phyloP scores from a whole-genome alignment of 1,284 basidiomycete genomes.

The Neonothopanus nambi region DNA sequence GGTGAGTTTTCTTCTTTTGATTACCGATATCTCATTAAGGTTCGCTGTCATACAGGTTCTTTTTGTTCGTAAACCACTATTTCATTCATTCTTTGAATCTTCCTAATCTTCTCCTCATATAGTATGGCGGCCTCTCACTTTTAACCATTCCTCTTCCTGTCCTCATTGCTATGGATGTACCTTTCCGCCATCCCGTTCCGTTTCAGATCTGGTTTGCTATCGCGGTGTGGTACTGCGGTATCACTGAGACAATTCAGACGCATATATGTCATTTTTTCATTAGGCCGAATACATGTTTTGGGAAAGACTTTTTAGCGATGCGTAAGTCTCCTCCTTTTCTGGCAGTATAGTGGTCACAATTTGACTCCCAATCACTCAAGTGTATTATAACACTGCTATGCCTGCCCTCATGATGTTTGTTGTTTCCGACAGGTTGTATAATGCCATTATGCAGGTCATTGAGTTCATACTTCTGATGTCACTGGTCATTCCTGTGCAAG shows the following conservation, averaged over 20 bases:
- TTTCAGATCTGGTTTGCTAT: constrained; percentile 35
- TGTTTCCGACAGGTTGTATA: constrained; percentile 24
- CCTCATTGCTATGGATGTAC: constrained; percentile 37
- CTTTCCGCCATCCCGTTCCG: constrained; percentile 24
- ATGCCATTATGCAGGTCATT: constrained; percentile 21
- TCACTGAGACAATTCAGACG: constrained; percentile 26
- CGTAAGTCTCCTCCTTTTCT: constrained; percentile 16
- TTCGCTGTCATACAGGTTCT: constrained; percentile 16
- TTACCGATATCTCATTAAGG: not conserved
- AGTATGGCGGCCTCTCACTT: constrained; percentile 26
- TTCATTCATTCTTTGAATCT: not conserved
- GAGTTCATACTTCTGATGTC: constrained; percentile 22
- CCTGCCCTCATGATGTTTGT: constrained; percentile 29
- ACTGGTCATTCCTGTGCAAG: constrained; percentile 28
- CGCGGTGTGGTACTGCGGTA: constrained; percentile 33
- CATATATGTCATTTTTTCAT: constrained; percentile 24
- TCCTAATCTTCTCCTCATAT: not conserved
- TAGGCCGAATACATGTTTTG: not conserved
- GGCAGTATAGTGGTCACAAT: too few species aligned
- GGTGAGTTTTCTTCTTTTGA: not conserved
- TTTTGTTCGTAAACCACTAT: constrained; percentile 14
- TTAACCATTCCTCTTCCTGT: constrained; percentile 38
- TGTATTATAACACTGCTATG: constrained; percentile 24
- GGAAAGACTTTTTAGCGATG: constrained; percentile 26
- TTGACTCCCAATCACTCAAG: constrained; percentile 1